These are phyloP conservation scores for Trichophaea hybrida DNA, from an alignment of 2,329 filamentous ascomycete genomes.

Conservation along the genomic window DNA sequence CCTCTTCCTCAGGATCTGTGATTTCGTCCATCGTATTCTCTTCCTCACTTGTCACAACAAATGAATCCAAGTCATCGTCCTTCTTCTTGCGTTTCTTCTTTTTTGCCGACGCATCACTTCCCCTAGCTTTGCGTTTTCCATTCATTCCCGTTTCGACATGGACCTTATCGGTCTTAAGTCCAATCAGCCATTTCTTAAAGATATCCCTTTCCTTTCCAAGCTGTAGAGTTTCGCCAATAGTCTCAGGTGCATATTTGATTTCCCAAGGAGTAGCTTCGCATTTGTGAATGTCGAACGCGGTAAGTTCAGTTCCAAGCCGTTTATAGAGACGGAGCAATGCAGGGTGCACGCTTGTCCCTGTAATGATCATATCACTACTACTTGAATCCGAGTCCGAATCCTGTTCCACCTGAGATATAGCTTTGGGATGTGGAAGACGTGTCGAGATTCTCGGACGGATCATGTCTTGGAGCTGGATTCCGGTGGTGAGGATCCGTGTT, in stretches of 20 bases:
- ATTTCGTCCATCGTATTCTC: conserved; percentile 53
- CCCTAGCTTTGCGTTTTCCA: conserved; percentile 17
- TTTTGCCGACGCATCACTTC: conserved; percentile 18
- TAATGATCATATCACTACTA: conserved; percentile 19
- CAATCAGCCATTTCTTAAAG: conserved; percentile 67
- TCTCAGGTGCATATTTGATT: conserved; percentile 68
- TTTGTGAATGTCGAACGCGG: conserved; percentile 63
- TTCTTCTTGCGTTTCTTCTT: conserved; percentile 51
- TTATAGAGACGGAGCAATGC: conserved; percentile 46
- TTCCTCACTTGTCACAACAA: conserved; percentile 66
- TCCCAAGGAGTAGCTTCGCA: conserved; percentile 64
- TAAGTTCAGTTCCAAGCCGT: conserved; percentile 47
- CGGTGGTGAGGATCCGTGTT: conserved; percentile 21
- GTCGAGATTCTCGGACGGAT: conserved; percentile 26
- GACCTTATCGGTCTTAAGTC: conserved; percentile 61
- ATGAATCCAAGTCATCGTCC: conserved; percentile 58
- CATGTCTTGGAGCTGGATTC: conserved; percentile 31
- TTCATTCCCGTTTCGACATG: conserved; percentile 29
- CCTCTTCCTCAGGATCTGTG: conserved; percentile 44
- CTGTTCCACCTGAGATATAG: conserved; percentile 3
- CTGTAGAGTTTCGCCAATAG: conserved; percentile 61
- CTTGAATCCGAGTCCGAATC: conserved; percentile 7
- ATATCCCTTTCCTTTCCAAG: conserved; percentile 58
- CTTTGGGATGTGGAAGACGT: conserved; percentile 17
- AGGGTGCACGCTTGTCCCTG: conserved; percentile 36